phyloP scores from a whole-genome alignment of 441 rosid species.

The Pelargonium fulgidum region DNA sequence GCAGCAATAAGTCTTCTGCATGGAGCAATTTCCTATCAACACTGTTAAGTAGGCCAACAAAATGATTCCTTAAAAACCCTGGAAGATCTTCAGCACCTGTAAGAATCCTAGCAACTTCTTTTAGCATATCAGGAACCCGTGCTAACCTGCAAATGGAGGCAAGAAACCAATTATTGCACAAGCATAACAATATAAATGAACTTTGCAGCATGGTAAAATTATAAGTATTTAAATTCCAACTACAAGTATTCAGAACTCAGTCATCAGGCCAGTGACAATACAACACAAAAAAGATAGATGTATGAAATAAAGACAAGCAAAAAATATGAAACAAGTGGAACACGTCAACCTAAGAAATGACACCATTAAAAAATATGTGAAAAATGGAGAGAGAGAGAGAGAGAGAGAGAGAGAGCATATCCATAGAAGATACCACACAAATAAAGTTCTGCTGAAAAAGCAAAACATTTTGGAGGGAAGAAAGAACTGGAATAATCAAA shows the following conservation, averaged over 20 bases:
- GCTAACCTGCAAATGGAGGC: conserved; percentile 54
- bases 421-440: not conserved
- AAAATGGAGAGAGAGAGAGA: not conserved
- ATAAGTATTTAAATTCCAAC: conserved; percentile 8
- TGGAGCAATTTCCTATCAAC: conserved; percentile 95
- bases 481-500: conserved; percentile 5
- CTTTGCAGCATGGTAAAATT: conserved; percentile 9
- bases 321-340: conserved; percentile 3
- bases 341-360: not conserved
- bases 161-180: conserved; percentile 10
- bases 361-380: not conserved
- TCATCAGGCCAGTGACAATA: not conserved
- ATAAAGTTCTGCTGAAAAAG: not conserved
- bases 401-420: not conserved
- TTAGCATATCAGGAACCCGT: conserved; percentile 74
- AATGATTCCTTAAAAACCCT: conserved; percentile 85
- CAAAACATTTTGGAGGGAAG: conserved; percentile 1
- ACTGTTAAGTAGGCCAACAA: conserved; percentile 95
- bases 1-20: conserved; percentile 62
- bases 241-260: conserved; percentile 2
- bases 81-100: conserved; percentile 83
- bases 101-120: conserved; percentile 74
- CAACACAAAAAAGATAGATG: not conserved
- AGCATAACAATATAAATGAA: not conserved
- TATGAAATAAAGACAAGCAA: not conserved